Base-by-base conservation (phyloP, 768 basidiomycete species). In the Lactarius tabidus region DNA sequence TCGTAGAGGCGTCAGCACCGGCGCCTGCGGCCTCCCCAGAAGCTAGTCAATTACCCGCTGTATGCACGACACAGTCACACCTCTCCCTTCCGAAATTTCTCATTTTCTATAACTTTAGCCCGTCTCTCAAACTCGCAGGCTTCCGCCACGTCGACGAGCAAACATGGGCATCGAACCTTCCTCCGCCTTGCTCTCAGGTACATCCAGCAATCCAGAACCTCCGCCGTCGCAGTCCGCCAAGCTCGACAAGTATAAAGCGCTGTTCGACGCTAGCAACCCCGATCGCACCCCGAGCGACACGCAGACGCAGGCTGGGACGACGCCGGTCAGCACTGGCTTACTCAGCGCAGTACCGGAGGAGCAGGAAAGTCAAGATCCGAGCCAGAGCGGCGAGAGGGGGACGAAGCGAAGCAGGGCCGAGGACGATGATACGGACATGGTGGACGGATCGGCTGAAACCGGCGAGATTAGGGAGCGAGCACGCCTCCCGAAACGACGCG, bases 241-340 rank as follows among this genome's bases (percentile, higher is more conserved):
- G 29, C 69, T 70, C 6, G 61, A 66, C 58, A 70, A 63, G 52
- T 69, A 68, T 36, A 68, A 65, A 43, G 64, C 60, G 18, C 64
- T 70, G 14, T 70, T 68, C 28, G 63, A 70, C 6, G 69, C 64
- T 29, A 70, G 59, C 45, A 51, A 70, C n/a, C 69, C 69, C 18
- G 67, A 69, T 38, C 67, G 56, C n/a, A 43, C 53, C 10, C 18
- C 57, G 38, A 55, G 55, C 9, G 59, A 62, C 17, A 62, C 60
- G 2, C 59, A 64, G 20, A 6, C 59, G 36, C 51, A 62, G 54
- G 56, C 57, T 15, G 60, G 29, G 28, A 18, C 65, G 35, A 56
- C 56, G 12, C 38, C 59, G 15, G 33, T 17, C 38, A 56, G 43
- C 23, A 23, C n/a, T 23, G 41, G 36, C 20, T 48, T 35, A 18